phyloP scores from a whole-genome alignment of 208 protist species.

The Trypanosoma theileri region DNA sequence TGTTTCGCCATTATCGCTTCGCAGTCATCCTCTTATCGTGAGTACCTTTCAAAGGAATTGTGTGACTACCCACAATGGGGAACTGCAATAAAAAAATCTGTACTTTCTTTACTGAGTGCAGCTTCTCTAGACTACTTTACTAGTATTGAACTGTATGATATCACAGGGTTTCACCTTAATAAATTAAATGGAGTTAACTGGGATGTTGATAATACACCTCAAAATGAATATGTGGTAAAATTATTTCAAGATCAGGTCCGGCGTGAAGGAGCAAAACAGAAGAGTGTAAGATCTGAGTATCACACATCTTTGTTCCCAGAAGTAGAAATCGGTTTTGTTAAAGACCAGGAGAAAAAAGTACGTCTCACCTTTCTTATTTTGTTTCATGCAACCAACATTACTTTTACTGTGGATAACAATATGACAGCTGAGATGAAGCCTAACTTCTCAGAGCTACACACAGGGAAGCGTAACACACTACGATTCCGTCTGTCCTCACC shows the following conservation, averaged over 20 bases:
- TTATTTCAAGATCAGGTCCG: constrained; percentile 11
- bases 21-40: constrained; percentile 17
- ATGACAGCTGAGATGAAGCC: neutral
- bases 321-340: neutral
- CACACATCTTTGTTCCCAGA: neutral
- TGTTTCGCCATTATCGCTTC: constrained; percentile 18
- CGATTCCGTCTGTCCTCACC: no score
- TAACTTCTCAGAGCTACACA: no score
- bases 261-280: neutral
- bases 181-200: constrained; percentile 26
- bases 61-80: constrained; percentile 20
- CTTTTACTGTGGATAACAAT: constrained; percentile 18
- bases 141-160: constrained; percentile 29
- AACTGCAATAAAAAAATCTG: constrained; percentile 17
- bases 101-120: constrained; percentile 20
- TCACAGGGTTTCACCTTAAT: constrained; percentile 30
- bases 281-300: neutral
- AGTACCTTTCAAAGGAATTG: constrained; percentile 6
- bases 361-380: constrained; percentile 29
- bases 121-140: constrained; percentile 30
- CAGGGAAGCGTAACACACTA: no score
- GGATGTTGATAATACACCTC: constrained; percentile 18
- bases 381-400: constrained; percentile 21
- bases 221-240: constrained; percentile 5
- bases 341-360: constrained; percentile 6